phyloP scores from a whole-genome alignment of 1,284 basidiomycete genomes.

The Cutaneotrichosporon spelunceum region DNA sequence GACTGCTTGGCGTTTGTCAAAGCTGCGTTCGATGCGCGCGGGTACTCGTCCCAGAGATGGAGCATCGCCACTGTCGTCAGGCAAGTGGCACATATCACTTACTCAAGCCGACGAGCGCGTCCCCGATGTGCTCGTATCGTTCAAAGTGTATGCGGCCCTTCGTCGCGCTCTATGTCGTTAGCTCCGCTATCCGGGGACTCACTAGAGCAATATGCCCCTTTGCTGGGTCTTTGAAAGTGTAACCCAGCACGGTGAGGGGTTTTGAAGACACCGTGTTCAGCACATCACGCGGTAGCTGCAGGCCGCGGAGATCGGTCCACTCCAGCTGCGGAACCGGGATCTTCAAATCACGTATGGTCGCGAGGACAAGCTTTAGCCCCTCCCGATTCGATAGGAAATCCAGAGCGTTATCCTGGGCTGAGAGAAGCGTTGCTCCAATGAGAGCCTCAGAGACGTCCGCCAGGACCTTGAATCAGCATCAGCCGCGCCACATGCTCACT shows the following conservation, averaged over 20 bases:
- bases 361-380: slow-evolving; percentile 31
- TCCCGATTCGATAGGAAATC: background rate
- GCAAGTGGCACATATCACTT: slow-evolving; percentile 1
- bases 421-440: slow-evolving; percentile 40
- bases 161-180: background rate
- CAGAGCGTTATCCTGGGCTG: slow-evolving; percentile 11
- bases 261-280: background rate
- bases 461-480: slow-evolving; percentile 27
- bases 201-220: slow-evolving; percentile 24
- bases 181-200: slow-evolving; percentile 8
- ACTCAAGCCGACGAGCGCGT: slow-evolving; percentile 34
- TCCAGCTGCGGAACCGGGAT: slow-evolving; percentile 20
- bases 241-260: slow-evolving; percentile 28
- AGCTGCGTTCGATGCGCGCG: slow-evolving; percentile 23
- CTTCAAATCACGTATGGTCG: slow-evolving; percentile 24
- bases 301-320: slow-evolving; percentile 24
- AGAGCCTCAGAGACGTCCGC: slow-evolving; percentile 45
- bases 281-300: background rate
- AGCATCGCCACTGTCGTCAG: slow-evolving; percentile 28
- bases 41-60: slow-evolving; percentile 25
- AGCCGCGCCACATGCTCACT: slow-evolving; percentile 20
- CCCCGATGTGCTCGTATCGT: slow-evolving; percentile 33
- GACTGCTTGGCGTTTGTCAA: slow-evolving; percentile 33
- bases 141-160: slow-evolving; percentile 15
- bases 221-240: slow-evolving; percentile 28